Percentiles rank a stretch among this genome's conserved stretches.
Evolutionary conservation across 306 rosid genomes (phyloP).

Genomic region (Cucurbita pepo): DNA sequence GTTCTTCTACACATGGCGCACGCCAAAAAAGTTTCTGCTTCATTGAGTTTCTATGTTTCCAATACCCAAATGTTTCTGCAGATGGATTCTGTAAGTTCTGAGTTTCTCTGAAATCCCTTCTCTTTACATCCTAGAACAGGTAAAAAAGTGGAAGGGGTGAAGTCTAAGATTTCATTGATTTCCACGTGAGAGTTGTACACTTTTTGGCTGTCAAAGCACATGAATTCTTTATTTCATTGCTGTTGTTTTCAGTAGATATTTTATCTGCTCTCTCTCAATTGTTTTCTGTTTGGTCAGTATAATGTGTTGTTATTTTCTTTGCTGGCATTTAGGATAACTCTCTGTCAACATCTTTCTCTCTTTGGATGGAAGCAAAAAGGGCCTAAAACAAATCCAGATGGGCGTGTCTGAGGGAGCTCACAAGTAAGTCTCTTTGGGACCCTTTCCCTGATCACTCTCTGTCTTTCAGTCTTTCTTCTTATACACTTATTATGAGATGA

Average conservation of each 20-base stretch:
- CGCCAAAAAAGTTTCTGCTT: slow-evolving; percentile 2
- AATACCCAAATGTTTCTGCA: not conserved
- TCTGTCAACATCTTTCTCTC: not conserved
- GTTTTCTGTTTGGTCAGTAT: not conserved
- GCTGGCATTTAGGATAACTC: slow-evolving; percentile 1
- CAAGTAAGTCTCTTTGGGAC: slow-evolving; percentile 6
- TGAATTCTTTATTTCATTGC: not conserved
- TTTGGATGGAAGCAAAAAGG: slow-evolving; percentile 2
- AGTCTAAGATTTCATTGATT: not conserved
- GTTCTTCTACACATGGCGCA: not conserved
- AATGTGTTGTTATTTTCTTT: not conserved
- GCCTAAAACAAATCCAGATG: not conserved
- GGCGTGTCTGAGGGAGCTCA: not conserved
- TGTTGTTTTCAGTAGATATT: not conserved
- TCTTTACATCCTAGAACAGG: not conserved
- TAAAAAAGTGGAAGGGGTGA: not conserved
- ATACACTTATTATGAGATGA: not conserved
- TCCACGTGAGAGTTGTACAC: not conserved
- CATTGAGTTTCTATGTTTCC: not conserved
- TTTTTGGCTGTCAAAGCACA: slow-evolving; percentile 4
- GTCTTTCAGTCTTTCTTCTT: not conserved
- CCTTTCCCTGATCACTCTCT: not conserved
- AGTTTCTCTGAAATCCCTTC: not conserved
- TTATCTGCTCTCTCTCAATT: not conserved
- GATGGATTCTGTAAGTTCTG: not conserved